These are phyloP conservation scores for Glomus cerebriforme DNA, from an alignment of 192 early-diverging fungal species.

Conservation along the genomic window DNA sequence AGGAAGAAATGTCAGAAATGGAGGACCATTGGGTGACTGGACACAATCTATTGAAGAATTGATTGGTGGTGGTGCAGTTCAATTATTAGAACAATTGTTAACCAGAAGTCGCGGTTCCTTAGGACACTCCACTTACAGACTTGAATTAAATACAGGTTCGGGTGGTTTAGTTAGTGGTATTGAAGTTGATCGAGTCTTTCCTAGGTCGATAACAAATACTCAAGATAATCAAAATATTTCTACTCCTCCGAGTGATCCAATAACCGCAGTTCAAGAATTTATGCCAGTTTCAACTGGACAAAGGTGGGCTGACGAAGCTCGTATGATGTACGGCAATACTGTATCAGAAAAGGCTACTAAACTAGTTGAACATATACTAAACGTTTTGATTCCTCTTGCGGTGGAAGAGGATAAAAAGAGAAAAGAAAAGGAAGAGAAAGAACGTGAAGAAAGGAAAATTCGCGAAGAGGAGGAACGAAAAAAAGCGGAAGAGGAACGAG, in stretches of 20 bases:
- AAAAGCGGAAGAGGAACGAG: conserved; percentile 37
- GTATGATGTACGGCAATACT: conserved; percentile 71
- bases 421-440: conserved; percentile 57
- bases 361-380: conserved; percentile 64
- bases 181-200: conserved; percentile 39
- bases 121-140: conserved; percentile 38
- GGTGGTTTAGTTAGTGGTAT: conserved; percentile 40
- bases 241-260: conserved; percentile 39
- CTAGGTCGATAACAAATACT: conserved; percentile 9
- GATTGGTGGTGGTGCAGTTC: conserved; percentile 59
- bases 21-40: conserved; percentile 51
- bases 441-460: conserved; percentile 45
- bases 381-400: conserved; percentile 75
- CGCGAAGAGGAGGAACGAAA: conserved; percentile 61
- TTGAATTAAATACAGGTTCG: conserved; percentile 40
- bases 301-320: conserved; percentile 87
- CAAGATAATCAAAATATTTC: conserved; percentile 29
- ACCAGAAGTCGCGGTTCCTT: conserved; percentile 37
- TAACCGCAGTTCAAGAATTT: conserved; percentile 69
- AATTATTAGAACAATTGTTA: conserved; percentile 54
- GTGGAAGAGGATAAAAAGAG: conserved; percentile 65
- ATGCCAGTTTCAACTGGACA: conserved; percentile 69
- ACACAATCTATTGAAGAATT: conserved; percentile 64
- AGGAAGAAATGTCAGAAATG: conserved; percentile 37
- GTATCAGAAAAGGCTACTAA: conserved; percentile 62